Percentiles rank a stretch among this genome's conserved stretches.
Evolutionary conservation across 73 alveolate genomes (phyloP).

Genomic region (Paramecium biaurelia): DNA sequence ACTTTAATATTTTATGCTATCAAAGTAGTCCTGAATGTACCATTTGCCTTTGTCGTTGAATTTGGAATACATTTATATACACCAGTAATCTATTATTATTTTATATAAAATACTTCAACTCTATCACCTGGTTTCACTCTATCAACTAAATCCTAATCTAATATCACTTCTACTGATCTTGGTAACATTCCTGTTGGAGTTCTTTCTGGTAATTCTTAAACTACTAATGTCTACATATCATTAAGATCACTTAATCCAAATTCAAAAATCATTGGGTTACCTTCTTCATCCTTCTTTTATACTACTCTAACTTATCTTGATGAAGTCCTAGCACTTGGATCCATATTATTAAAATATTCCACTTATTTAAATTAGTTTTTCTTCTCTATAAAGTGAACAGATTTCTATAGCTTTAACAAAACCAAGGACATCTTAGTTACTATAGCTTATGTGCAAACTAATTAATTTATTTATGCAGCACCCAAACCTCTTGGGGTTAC

Average conservation of each 20-base stretch:
- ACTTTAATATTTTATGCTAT: constrained; percentile 77
- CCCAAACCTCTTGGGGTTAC: constrained; percentile 97
- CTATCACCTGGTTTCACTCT: constrained; percentile 99
- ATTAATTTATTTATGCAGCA: constrained; percentile 81
- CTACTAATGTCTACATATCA: constrained; percentile 86
- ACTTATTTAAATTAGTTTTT: constrained; percentile 79
- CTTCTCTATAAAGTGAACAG: constrained; percentile 92
- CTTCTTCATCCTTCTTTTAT: constrained; percentile 88
- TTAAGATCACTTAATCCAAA: constrained; percentile 91
- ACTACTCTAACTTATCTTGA: constrained; percentile 76
- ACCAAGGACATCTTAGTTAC: constrained; percentile 94
- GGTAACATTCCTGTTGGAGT: constrained; percentile 99
- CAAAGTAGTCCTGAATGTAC: constrained; percentile 81
- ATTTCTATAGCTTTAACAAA: constrained; percentile 83
- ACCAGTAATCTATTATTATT: constrained; percentile 88
- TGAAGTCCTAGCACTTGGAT: constrained; percentile 57
- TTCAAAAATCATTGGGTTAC: constrained; percentile 89
- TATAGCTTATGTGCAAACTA: constrained; percentile 94
- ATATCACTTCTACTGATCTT: constrained; percentile 87
- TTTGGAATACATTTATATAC: constrained; percentile 86
- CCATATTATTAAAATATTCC: constrained; percentile 81
- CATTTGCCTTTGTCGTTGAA: constrained; percentile 69
- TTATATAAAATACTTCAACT: constrained; percentile 55
- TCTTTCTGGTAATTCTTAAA: constrained; percentile 99
- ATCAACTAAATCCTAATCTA: constrained; percentile 95